Evolutionary conservation across 2,329 filamentous ascomycete species (phyloP), one percentile per base, ranked within the genome.

Genomic region (Diaporthe humulicola): DNA sequence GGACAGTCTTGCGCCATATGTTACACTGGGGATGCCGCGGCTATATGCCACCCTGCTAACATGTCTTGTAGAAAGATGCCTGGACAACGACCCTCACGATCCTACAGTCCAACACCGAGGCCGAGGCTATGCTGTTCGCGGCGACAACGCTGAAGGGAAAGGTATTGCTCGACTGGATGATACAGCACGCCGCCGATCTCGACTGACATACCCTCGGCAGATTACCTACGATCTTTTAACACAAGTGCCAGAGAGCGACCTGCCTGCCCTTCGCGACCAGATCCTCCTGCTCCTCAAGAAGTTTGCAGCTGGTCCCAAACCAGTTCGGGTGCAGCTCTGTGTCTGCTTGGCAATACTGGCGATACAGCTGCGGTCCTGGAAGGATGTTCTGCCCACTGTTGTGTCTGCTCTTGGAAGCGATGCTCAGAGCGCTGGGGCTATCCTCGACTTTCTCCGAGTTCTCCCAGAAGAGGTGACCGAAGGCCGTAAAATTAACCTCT

Each of bases 391-490:
- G 77, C 89, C 91, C 61, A 93, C 93, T 70, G 94, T 98, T 66
- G 94, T 98, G 71, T 90, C 92, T 73, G 90, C 94, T 57, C 90
- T 98, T 73, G 93, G 94, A 78, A 91, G 90, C 82, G 93, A 94
- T 81, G 91, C 93, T 76, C 91, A 93, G 81, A 95, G 93, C 83
- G 92, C 97, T 80, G 92, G 95, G 78, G 97, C 94, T 84, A 94
- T 98, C 81, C 89, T 99, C 81, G 97, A 99, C 85, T 99, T 99
- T 85, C 89, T 99, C 78, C 95, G 95, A 84, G 96, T 99, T 81
- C 92, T 99, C 78, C 97, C 97, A 73, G 97, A 99, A 89, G 97
- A 99, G 90, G 97, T 99, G 82, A 98, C 95, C 80, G 96, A 99
- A 90, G 97, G 97, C 87, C 95, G 97, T 87, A 99, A 98, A 88